phyloP scores from a whole-genome alignment of 371 early-diverging fungal genomes.

The Mortierella sp. region DNA sequence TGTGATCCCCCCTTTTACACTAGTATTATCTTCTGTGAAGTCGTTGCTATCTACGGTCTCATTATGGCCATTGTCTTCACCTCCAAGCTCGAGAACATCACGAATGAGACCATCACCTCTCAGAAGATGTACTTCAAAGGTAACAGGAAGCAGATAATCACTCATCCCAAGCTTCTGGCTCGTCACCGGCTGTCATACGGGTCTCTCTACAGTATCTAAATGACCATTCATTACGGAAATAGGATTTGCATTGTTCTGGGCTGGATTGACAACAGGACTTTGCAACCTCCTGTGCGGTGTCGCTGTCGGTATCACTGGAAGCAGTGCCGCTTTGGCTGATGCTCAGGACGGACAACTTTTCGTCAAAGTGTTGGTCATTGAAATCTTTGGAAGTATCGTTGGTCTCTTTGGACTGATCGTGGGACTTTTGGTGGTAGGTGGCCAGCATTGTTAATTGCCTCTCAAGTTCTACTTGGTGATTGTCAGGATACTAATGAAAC shows the following conservation, averaged over 20 bases:
- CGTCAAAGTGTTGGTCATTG: constrained; percentile 96
- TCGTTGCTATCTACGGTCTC: constrained; percentile 98
- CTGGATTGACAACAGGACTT: constrained; percentile 94
- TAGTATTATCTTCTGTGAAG: constrained; percentile 98
- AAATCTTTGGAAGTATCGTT: constrained; percentile 96
- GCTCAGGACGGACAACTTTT: constrained; percentile 95
- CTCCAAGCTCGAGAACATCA: constrained; percentile 76
- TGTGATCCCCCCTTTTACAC: too few relatives aligned
- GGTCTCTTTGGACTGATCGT: constrained; percentile 97
- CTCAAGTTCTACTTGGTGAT: neutral
- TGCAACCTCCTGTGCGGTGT: constrained; percentile 95
- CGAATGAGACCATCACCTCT: constrained; percentile 22
- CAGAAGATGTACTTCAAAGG: constrained; percentile 61
- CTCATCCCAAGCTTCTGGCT: too few relatives aligned
- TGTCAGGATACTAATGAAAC: neutral
- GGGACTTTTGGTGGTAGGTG: constrained; percentile 75
- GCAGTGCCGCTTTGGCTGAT: constrained; percentile 94
- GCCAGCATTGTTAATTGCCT: neutral
- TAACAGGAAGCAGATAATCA: too few relatives aligned
- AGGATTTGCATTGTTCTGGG: constrained; percentile 96
- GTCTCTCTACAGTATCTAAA: neutral
- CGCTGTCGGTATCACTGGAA: constrained; percentile 94
- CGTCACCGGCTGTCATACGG: too few relatives aligned
- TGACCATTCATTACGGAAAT: constrained; percentile 2
- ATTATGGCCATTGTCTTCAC: constrained; percentile 98